These are phyloP conservation scores for Ilex asprella DNA, from an alignment of 257 asterid genomes.

Conservation along the genomic window DNA sequence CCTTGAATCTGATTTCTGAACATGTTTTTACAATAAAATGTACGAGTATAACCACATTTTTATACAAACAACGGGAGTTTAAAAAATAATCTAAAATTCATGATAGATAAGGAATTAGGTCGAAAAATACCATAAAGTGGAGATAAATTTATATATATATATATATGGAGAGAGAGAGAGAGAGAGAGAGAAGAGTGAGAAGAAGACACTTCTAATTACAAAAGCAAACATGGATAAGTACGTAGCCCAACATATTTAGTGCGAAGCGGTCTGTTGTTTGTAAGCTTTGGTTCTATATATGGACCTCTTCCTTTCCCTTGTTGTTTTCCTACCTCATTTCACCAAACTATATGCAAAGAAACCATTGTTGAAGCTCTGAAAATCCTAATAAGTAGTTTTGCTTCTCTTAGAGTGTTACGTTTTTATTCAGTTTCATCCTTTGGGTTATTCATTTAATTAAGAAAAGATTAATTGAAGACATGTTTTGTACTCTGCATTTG, in stretches of 20 bases:
- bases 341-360: constrained; percentile 3
- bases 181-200: neutral
- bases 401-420: too few species aligned
- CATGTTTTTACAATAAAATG: too few species aligned
- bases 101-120: too few species aligned
- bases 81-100: too few species aligned
- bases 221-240: constrained; percentile 25
- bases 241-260: constrained; percentile 20
- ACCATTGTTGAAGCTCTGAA: constrained; percentile 1
- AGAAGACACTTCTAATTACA: constrained; percentile 4
- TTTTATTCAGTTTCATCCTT: neutral
- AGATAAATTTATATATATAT: too few species aligned
- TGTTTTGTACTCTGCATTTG: constrained; percentile 13
- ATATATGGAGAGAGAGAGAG: too few species aligned
- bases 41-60: too few species aligned
- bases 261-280: constrained; percentile 5
- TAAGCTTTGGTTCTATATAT: constrained; percentile 21
- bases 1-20: too few species aligned
- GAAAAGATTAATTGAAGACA: neutral
- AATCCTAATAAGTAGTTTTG: neutral
- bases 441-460: too few species aligned
- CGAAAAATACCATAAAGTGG: too few species aligned
- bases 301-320: neutral
- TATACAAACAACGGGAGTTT: too few species aligned
- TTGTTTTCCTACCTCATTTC: constrained; percentile 3